A percentile compares a stretch with the other conserved stretches of the same genome.
These are phyloP conservation scores for Gomphus bonarii DNA, from an alignment of 1,284 basidiomycete species.

Conservation along the genomic window DNA sequence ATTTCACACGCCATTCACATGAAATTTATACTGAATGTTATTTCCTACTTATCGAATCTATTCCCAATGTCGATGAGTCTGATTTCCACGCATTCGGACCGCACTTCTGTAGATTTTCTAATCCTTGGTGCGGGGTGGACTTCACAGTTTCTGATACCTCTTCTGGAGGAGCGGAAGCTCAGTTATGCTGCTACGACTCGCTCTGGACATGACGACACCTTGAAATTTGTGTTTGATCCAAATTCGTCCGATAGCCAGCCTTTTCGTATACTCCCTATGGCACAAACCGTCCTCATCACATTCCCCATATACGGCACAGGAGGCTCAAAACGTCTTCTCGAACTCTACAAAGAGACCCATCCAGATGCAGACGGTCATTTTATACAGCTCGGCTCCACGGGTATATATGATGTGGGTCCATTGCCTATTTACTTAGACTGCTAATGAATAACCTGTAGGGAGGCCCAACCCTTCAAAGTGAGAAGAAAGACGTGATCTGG, in stretches of 20 bases:
- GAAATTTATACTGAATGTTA: neutral
- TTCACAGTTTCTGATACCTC: constrained; percentile 49
- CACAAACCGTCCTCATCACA: constrained; percentile 48
- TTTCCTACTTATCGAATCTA: neutral
- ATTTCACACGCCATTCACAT: neutral
- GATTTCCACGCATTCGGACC: neutral
- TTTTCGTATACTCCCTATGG: constrained; percentile 40
- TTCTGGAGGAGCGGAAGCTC: constrained; percentile 32
- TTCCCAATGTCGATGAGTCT: neutral
- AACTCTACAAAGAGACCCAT: constrained; percentile 26
- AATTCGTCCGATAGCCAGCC: constrained; percentile 30
- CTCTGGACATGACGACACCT: constrained; percentile 33
- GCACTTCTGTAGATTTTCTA: constrained; percentile 37
- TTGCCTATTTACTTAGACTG: neutral
- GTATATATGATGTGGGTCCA: constrained; percentile 51
- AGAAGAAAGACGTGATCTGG: constrained; percentile 25
- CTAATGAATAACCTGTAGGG: constrained; percentile 11
- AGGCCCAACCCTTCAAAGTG: constrained; percentile 16
- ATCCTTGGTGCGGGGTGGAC: constrained; percentile 67
- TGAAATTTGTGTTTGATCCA: constrained; percentile 40
- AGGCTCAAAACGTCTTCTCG: constrained; percentile 29
- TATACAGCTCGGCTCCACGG: constrained; percentile 51
- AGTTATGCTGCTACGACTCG: constrained; percentile 48
- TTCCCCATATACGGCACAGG: constrained; percentile 45
- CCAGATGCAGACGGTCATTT: constrained; percentile 25